These are phyloP conservation scores for Apiotrichum mycotoxinovorans DNA, from an alignment of 1,284 basidiomycete genomes.

Conservation along the genomic window DNA sequence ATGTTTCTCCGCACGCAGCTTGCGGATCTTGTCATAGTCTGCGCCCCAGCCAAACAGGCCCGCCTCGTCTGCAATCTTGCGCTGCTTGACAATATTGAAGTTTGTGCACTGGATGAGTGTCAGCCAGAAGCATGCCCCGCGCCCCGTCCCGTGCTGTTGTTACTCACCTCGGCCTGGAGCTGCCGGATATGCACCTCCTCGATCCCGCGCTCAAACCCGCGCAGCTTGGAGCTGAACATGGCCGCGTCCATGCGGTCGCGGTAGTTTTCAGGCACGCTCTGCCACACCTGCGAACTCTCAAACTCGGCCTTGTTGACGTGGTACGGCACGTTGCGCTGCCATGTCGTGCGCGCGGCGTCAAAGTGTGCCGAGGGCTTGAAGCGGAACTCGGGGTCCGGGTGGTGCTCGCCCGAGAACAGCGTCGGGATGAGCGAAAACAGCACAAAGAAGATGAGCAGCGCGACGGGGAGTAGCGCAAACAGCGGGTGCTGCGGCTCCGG, in stretches of 20 bases:
- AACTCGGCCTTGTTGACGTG: constrained; percentile 81
- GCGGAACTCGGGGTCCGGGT: constrained; percentile 75
- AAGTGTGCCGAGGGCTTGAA: constrained; percentile 60
- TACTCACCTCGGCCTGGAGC: constrained; percentile 67
- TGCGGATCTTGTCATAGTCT: constrained; percentile 68
- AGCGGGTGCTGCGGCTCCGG: constrained; percentile 62
- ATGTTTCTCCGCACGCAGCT: constrained; percentile 33
- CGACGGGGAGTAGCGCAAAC: constrained; percentile 79
- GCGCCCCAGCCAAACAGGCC: constrained; percentile 85
- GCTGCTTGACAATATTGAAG: constrained; percentile 35
- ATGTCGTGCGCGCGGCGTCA: constrained; percentile 64
- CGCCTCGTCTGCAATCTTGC: constrained; percentile 65
- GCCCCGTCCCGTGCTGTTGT: constrained; percentile 12
- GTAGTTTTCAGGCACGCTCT: constrained; percentile 60
- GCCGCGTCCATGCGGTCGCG: constrained; percentile 50
- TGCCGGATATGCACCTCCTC: constrained; percentile 69
- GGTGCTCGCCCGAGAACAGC: constrained; percentile 60
- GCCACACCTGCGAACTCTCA: constrained; percentile 63
- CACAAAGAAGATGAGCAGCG: constrained; percentile 79
- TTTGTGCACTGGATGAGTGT: constrained; percentile 32
- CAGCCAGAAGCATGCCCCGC: neutral
- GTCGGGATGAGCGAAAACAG: constrained; percentile 78
- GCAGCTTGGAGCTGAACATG: constrained; percentile 38
- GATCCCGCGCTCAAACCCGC: constrained; percentile 54
- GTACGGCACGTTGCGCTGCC: constrained; percentile 69